Base-by-base conservation (phyloP, 2,329 filamentous ascomycete genomes). In the Helotiales sp. region DNA sequence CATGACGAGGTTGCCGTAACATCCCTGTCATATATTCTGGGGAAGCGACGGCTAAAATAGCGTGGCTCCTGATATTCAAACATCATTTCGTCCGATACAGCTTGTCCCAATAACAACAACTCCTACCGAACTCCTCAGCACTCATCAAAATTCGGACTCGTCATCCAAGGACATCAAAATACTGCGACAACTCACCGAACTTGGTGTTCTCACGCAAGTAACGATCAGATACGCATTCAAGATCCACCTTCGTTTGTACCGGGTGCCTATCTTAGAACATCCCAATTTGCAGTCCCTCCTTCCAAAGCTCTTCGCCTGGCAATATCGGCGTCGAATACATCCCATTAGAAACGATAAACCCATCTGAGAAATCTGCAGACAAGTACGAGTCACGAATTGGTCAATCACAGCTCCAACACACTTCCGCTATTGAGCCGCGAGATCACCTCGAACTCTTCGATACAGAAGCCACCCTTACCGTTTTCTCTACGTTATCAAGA, bases 401-500 rank as follows among this genome's bases (percentile, higher is more conserved):
- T 25, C 40, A 13, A 44, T 2, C 40, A 27, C 6, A 25, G 15
- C 40, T 15, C 15, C 40, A 3, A 24, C 19, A 12, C 19, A 5
- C 3, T n/a, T 44, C n/a, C 19, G 6, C 12, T 12, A 9, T 13
- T 12, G 12, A 25, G 9, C 15, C 33, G 19, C 29, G 48, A 38
- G 36, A 22, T 34, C 33, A 38, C 29, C 15, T 3, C 33, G 36
- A 24, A 44, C 22, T 27, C 22, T 44, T 27, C 27, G 25, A 31
- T 46, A 42, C 24, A 36, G 10, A n/a, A 57, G 22, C 5, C 52
- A 34, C 42, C 30, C 38, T 30, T 8, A 19, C 36, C n/a, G n/a
- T 31, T 8, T 34, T 29, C 19, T 31, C 24, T 65, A 73, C 46
- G 76, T 73, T 5, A 52, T 38, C 15, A 38, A 30, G 19, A 25